These are phyloP conservation scores for Hymenotorrendiella dingleyae DNA, from an alignment of 2,329 filamentous ascomycete species.

Conservation along the genomic window DNA sequence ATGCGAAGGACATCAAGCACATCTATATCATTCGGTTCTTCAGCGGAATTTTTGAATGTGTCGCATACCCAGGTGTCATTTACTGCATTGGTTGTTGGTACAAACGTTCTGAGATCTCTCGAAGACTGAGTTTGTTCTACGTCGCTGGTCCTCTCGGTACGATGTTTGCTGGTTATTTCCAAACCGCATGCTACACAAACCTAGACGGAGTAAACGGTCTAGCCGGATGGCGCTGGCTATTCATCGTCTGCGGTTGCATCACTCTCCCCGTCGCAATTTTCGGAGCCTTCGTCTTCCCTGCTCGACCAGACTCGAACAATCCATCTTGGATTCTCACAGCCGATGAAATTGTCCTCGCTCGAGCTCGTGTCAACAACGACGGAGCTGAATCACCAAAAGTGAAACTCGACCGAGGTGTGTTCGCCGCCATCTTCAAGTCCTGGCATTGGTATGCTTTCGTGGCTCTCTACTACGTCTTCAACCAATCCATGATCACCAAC, in stretches of 20 bases:
- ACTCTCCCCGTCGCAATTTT: slow-evolving; percentile 13
- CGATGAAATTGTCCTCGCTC: slow-evolving; percentile 5
- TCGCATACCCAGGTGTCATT: slow-evolving; percentile 49
- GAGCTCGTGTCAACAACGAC: slow-evolving; percentile 4
- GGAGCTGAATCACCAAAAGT: slow-evolving; percentile 4
- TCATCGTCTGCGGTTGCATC: slow-evolving; percentile 27
- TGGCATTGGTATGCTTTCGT: slow-evolving; percentile 15
- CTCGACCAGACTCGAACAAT: slow-evolving; percentile 6
- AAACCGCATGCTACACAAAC: slow-evolving; percentile 24
- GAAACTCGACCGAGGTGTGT: slow-evolving; percentile 4
- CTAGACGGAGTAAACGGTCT: slow-evolving; percentile 22
- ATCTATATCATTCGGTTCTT: slow-evolving; percentile 42
- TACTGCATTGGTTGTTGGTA: slow-evolving; percentile 55
- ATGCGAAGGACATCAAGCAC: slow-evolving; percentile 8
- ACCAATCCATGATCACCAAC: slow-evolving; percentile 11
- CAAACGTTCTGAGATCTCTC: slow-evolving; percentile 49
- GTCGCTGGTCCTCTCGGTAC: slow-evolving; percentile 46
- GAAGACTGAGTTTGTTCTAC: slow-evolving; percentile 51
- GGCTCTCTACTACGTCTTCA: slow-evolving; percentile 9
- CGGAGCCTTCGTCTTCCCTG: slow-evolving; percentile 7
- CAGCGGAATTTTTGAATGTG: slow-evolving; percentile 24
- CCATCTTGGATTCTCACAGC: slow-evolving; percentile 9
- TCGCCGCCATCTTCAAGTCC: slow-evolving; percentile 4
- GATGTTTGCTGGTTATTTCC: slow-evolving; percentile 15
- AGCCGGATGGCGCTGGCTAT: slow-evolving; percentile 28